Evolutionary conservation across 2,329 filamentous ascomycete species (phyloP).

Genomic region (Nigrospora osmanthi): DNA sequence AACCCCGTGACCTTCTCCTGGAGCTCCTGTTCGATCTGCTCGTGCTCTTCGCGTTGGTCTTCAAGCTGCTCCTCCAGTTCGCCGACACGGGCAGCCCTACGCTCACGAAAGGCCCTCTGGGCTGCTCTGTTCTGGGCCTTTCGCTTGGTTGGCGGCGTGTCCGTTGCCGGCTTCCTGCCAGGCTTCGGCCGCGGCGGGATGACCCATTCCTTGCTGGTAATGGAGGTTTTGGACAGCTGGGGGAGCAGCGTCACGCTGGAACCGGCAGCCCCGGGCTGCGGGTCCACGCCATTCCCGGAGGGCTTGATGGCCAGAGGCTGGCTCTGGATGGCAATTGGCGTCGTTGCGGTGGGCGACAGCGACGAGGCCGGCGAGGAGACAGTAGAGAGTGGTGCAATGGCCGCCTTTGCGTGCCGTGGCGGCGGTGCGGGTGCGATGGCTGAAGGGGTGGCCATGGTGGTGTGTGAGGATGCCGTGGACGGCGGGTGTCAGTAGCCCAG

Average conservation of each 20-base stretch:
- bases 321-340: slow-evolving; percentile 12
- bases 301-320: slow-evolving; percentile 20
- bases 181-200: slow-evolving; percentile 81
- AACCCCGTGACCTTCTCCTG: slow-evolving; percentile 50
- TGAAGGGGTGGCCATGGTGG: slow-evolving; percentile 14
- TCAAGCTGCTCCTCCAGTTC: slow-evolving; percentile 64
- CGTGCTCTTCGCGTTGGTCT: slow-evolving; percentile 48
- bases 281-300: slow-evolving; percentile 5
- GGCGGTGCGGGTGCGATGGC: slow-evolving; percentile 9
- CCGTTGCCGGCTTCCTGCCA: slow-evolving; percentile 86
- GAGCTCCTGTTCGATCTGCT: slow-evolving; percentile 49
- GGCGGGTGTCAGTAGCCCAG: too few relatives aligned
- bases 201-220: slow-evolving; percentile 81
- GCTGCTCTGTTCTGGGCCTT: slow-evolving; percentile 92
- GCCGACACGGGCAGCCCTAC: slow-evolving; percentile 75
- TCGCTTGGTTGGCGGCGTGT: slow-evolving; percentile 86
- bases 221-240: slow-evolving; percentile 42
- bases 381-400: slow-evolving; percentile 18
- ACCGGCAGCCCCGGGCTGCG: slow-evolving; percentile 39
- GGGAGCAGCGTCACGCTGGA: slow-evolving; percentile 30
- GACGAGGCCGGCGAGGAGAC: slow-evolving; percentile 18
- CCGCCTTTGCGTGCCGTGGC: slow-evolving; percentile 16
- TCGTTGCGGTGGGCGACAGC: slow-evolving; percentile 18
- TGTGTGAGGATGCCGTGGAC: too few relatives aligned
- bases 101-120: slow-evolving; percentile 82